A percentile compares a stretch with the other conserved stretches of the same genome.
Conservation (phyloP, 1,284 basidiomycete species). For the Phaffia rhodozyma region DNA sequence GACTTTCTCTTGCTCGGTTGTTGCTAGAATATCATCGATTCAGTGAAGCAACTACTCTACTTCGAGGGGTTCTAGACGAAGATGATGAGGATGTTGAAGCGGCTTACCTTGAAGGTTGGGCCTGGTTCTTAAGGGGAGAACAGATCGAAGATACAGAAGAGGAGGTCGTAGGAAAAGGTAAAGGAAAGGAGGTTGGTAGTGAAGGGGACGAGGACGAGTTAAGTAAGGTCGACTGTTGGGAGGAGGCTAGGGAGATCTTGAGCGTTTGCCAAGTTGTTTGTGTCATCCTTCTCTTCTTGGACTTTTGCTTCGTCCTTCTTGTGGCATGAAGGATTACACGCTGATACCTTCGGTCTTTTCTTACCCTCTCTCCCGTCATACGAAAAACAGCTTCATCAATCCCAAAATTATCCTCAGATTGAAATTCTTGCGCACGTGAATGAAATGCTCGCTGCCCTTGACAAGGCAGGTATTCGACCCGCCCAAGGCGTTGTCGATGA, state of each 20-base stretch:
- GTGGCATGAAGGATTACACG: background rate
- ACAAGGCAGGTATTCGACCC: slow-evolving; percentile 54
- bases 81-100: slow-evolving; percentile 83
- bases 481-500: slow-evolving; percentile 47
- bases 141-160: slow-evolving; percentile 33
- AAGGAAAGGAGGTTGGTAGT: slow-evolving; percentile 8
- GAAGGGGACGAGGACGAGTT: slow-evolving; percentile 42
- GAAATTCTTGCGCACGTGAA: slow-evolving; percentile 65
- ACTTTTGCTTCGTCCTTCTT: background rate
- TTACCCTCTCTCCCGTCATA: slow-evolving; percentile 12
- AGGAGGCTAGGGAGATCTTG: slow-evolving; percentile 66
- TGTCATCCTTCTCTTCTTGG: slow-evolving; percentile 17
- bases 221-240: slow-evolving; percentile 63
- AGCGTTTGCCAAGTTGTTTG: slow-evolving; percentile 66
- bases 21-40: slow-evolving; percentile 68
- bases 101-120: slow-evolving; percentile 93
- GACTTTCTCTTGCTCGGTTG: slow-evolving; percentile 64
- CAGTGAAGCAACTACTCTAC: slow-evolving; percentile 57
- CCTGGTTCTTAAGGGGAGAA: slow-evolving; percentile 56
- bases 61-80: slow-evolving; percentile 65
- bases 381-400: slow-evolving; percentile 50
- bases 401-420: slow-evolving; percentile 59
- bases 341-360: too few species aligned
- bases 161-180: slow-evolving; percentile 45
- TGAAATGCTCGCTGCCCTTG: slow-evolving; percentile 59